A percentile compares a stretch with the other conserved stretches of the same genome.
Evolutionary conservation across 2,329 filamentous ascomycete species (phyloP).

Genomic region (Phialophora tarda): DNA sequence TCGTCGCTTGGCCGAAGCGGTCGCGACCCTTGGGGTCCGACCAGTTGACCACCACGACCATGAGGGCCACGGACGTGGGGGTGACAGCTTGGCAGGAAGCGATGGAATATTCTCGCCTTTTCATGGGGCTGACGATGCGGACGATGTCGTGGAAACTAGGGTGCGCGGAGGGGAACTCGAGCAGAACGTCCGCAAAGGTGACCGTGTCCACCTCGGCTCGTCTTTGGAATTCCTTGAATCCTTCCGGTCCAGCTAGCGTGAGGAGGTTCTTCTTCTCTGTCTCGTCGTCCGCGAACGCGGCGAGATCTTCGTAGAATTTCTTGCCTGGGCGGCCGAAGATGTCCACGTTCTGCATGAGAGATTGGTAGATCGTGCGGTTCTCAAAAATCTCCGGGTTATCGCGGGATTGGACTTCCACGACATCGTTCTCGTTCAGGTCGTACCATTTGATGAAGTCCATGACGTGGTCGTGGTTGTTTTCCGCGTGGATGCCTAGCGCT

Average conservation of each 20-base stretch:
- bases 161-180: constrained; percentile 87
- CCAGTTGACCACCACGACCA: constrained; percentile 98
- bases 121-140: constrained; percentile 86
- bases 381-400: constrained; percentile 77
- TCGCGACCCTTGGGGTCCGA: constrained; percentile 84
- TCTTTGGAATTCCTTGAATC: constrained; percentile 88
- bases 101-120: constrained; percentile 98
- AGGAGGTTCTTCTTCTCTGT: constrained; percentile 80
- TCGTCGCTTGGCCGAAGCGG: constrained; percentile 90
- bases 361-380: constrained; percentile 90
- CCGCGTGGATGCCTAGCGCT: constrained; percentile 92
- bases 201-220: constrained; percentile 88
- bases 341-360: constrained; percentile 88
- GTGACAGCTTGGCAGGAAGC: constrained; percentile 95
- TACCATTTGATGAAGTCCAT: constrained; percentile 88
- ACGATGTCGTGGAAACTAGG: constrained; percentile 87
- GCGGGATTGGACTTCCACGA: constrained; percentile 89
- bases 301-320: constrained; percentile 92
- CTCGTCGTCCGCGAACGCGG: constrained; percentile 83
- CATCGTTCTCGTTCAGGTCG: constrained; percentile 76
- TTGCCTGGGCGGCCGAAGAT: constrained; percentile 97
- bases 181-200: constrained; percentile 87
- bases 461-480: constrained; percentile 83
- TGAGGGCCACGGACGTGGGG: constrained; percentile 84
- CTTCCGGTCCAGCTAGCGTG: constrained; percentile 76